phyloP scores from a whole-genome alignment of 441 rosid genomes.

The Biscutella laevigata region DNA sequence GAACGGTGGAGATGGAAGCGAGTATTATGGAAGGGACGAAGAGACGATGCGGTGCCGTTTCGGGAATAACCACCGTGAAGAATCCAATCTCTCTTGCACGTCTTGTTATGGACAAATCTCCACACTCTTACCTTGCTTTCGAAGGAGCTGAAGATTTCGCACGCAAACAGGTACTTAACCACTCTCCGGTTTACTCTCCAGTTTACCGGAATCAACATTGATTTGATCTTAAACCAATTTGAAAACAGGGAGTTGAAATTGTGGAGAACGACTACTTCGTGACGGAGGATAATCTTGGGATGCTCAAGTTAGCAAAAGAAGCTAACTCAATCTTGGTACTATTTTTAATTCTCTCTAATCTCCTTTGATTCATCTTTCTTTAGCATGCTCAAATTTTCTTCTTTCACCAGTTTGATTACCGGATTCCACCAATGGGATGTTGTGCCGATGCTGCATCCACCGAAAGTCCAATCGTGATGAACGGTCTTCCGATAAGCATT shows the following conservation, averaged over 20 bases:
- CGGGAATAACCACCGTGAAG: slow-evolving; percentile 75
- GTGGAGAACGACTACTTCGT: slow-evolving; percentile 72
- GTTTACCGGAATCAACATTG: no score
- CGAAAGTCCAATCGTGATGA: slow-evolving; percentile 54
- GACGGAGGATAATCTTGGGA: slow-evolving; percentile 75
- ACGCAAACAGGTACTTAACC: slow-evolving; percentile 47
- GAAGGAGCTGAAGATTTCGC: slow-evolving; percentile 88
- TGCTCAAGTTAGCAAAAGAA: slow-evolving; percentile 75
- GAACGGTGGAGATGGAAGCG: slow-evolving; percentile 95
- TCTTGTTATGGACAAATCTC: slow-evolving; percentile 90
- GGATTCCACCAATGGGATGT: slow-evolving; percentile 43
- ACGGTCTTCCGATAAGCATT: slow-evolving; percentile 77
- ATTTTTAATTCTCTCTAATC: no score
- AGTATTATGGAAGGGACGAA: slow-evolving; percentile 85
- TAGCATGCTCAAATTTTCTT: not conserved
- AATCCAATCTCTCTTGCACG: slow-evolving; percentile 86
- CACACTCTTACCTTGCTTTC: slow-evolving; percentile 85
- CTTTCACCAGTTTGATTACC: slow-evolving; percentile 62
- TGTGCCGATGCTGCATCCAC: slow-evolving; percentile 51
- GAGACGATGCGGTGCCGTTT: slow-evolving; percentile 89
- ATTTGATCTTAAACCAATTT: no score
- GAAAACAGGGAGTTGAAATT: slow-evolving; percentile 76
- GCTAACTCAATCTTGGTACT: slow-evolving; percentile 81
- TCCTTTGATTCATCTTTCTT: not conserved
- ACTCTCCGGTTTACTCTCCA: no score